Percentiles rank a stretch among this genome's conserved stretches.
Evolutionary conservation across 139 green algal genomes (phyloP).

Genomic region (Chlorella sp.): DNA sequence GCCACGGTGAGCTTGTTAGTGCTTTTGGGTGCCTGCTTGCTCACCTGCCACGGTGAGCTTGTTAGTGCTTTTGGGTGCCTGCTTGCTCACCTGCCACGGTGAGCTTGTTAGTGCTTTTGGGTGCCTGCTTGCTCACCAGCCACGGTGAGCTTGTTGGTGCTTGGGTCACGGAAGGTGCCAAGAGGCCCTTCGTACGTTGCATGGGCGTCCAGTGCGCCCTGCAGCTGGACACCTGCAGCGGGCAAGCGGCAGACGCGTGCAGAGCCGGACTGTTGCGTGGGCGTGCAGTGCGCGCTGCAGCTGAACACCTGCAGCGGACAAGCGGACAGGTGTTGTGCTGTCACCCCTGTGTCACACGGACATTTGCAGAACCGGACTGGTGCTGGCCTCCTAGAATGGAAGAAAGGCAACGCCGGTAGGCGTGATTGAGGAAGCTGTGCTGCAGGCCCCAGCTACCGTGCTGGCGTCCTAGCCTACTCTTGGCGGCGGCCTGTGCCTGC

Average conservation of each 20-base stretch:
- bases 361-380: background rate
- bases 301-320: background rate
- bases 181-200: slow-evolving; percentile 64
- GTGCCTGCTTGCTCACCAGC: background rate
- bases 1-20: slow-evolving; percentile 8
- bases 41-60: slow-evolving; percentile 7
- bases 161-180: slow-evolving; percentile 22
- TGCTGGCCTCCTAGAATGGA: too few species aligned
- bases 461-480: too few species aligned
- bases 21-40: too few species aligned
- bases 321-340: background rate
- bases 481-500: too few species aligned
- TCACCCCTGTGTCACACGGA: too few species aligned
- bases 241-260: background rate
- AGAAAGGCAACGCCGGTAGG: too few species aligned
- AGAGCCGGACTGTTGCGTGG: slow-evolving; percentile 21
- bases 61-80: too few species aligned
- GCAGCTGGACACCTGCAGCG: slow-evolving; percentile 9
- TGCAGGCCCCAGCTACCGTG: too few species aligned
- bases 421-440: too few species aligned
- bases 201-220: slow-evolving; percentile 67
- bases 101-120: too few species aligned
- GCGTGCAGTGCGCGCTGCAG: slow-evolving; percentile 67
- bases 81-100: background rate
- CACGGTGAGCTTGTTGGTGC: slow-evolving; percentile 1